phyloP scores from a whole-genome alignment of 495 filamentous ascomycete species.

The Penicillium soppii region DNA sequence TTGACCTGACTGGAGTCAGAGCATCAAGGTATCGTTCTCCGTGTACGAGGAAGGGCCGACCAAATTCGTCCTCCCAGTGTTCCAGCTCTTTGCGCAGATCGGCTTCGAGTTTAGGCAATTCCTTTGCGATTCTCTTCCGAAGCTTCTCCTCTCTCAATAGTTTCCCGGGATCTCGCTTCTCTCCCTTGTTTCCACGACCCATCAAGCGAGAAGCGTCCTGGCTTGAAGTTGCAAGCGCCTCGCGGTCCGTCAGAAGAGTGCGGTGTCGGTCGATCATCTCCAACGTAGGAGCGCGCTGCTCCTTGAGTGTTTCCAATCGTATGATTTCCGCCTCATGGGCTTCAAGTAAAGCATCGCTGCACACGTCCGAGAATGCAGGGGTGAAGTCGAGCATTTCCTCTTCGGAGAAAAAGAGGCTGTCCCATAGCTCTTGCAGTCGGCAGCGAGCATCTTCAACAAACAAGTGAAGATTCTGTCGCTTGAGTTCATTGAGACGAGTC shows the following conservation, averaged over 20 bases:
- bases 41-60: constrained; percentile 87
- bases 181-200: constrained; percentile 82
- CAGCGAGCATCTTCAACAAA: constrained; percentile 93
- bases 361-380: constrained; percentile 80
- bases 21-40: constrained; percentile 86
- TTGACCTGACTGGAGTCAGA: constrained; percentile 63
- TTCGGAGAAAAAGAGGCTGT: constrained; percentile 87
- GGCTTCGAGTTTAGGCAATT: constrained; percentile 84
- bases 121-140: constrained; percentile 93
- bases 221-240: constrained; percentile 81
- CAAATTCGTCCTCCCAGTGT: constrained; percentile 90
- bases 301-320: constrained; percentile 76
- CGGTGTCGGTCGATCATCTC: constrained; percentile 81
- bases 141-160: constrained; percentile 97
- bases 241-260: constrained; percentile 79
- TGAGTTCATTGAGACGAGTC: constrained; percentile 81
- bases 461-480: constrained; percentile 88
- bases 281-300: constrained; percentile 83
- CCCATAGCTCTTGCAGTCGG: constrained; percentile 92
- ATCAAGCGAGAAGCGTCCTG: constrained; percentile 93
- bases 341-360: constrained; percentile 83
- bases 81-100: constrained; percentile 81
- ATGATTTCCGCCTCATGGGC: constrained; percentile 87
- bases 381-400: constrained; percentile 98
- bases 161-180: constrained; percentile 89